These are phyloP conservation scores for Phytophthora citricola DNA, from an alignment of 352 stramenopile species.

Conservation along the genomic window DNA sequence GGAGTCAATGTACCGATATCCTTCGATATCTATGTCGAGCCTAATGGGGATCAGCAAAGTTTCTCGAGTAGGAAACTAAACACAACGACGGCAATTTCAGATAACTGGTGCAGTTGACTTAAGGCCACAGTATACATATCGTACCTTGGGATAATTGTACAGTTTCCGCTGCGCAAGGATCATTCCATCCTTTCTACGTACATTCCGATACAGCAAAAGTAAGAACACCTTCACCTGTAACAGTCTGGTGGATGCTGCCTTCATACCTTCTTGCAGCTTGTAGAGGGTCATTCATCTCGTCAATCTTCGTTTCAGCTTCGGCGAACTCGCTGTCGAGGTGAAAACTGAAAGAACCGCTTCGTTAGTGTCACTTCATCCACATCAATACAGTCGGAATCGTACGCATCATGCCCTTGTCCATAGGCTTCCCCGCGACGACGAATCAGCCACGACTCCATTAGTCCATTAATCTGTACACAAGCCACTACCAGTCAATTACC, in stretches of 20 bases:
- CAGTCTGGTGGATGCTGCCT: not conserved
- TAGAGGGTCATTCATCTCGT: slow-evolving; percentile 58
- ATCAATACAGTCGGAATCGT: slow-evolving; percentile 12
- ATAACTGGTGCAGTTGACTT: too few species aligned
- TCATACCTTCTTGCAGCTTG: slow-evolving; percentile 48
- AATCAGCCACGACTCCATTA: slow-evolving; percentile 89
- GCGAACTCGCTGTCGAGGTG: slow-evolving; percentile 58
- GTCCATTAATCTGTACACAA: slow-evolving; percentile 70
- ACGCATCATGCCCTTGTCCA: slow-evolving; percentile 78
- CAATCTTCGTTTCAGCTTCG: slow-evolving; percentile 74
- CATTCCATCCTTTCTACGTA: slow-evolving; percentile 31
- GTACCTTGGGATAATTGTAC: slow-evolving; percentile 82
- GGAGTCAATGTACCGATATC: slow-evolving; percentile 85
- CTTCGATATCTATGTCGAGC: slow-evolving; percentile 80
- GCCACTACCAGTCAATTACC: not conserved
- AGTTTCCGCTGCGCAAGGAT: slow-evolving; percentile 60
- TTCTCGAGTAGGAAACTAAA: slow-evolving; percentile 55
- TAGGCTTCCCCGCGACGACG: slow-evolving; percentile 80
- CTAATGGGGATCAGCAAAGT: slow-evolving; percentile 73
- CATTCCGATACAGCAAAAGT: too few species aligned
- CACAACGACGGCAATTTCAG: slow-evolving; percentile 1
- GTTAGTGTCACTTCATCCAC: not conserved
- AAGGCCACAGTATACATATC: too few species aligned
- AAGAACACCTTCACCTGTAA: not conserved
- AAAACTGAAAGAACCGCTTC: slow-evolving; percentile 37